These are phyloP conservation scores for Fusarium hostae DNA, from an alignment of 2,329 filamentous ascomycete species.

Conservation along the genomic window DNA sequence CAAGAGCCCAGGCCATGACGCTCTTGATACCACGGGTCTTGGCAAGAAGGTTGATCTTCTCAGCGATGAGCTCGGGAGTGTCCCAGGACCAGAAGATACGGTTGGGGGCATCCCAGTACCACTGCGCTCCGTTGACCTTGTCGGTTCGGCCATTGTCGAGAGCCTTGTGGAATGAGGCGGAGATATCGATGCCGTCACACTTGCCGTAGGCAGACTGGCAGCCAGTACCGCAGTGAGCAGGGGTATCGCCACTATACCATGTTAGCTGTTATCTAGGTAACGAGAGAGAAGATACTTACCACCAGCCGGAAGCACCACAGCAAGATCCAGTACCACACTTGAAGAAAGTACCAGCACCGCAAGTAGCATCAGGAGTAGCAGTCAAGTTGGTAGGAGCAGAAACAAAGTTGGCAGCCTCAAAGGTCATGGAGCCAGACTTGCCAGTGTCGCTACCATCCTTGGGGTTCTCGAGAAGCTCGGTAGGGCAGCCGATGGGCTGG, in stretches of 20 bases:
- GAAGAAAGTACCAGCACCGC: conserved; percentile 29
- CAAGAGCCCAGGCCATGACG: conserved; percentile 65
- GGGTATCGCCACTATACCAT: conserved; percentile 17
- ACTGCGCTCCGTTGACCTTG: conserved; percentile 62
- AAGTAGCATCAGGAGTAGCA: conserved; percentile 27
- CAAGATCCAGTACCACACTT: conserved; percentile 30
- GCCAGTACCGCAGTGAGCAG: conserved; percentile 36
- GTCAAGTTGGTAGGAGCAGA: conserved; percentile 35
- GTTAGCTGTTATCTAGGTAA: not conserved
- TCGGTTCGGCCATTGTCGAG: conserved; percentile 55
- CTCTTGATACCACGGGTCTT: conserved; percentile 57
- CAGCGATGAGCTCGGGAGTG: conserved; percentile 57
- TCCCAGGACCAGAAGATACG: conserved; percentile 68
- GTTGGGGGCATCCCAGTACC: conserved; percentile 61
- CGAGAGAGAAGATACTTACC: conserved; percentile 13
- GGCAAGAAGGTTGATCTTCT: conserved; percentile 60
- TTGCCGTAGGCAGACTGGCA: conserved; percentile 36
- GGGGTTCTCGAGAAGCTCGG: conserved; percentile 68
- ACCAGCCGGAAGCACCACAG: conserved; percentile 38
- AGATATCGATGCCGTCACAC: conserved; percentile 38
- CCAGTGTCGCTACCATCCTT: conserved; percentile 67
- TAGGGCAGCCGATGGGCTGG: conserved; percentile 67
- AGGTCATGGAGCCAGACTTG: conserved; percentile 55
- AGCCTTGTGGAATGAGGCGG: conserved; percentile 54
- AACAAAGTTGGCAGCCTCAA: conserved; percentile 50